Percentiles rank a stretch among this genome's conserved stretches.
These are phyloP conservation scores for Arabidopsis hybrid DNA, from an alignment of 441 rosid genomes.

Conservation along the genomic window DNA sequence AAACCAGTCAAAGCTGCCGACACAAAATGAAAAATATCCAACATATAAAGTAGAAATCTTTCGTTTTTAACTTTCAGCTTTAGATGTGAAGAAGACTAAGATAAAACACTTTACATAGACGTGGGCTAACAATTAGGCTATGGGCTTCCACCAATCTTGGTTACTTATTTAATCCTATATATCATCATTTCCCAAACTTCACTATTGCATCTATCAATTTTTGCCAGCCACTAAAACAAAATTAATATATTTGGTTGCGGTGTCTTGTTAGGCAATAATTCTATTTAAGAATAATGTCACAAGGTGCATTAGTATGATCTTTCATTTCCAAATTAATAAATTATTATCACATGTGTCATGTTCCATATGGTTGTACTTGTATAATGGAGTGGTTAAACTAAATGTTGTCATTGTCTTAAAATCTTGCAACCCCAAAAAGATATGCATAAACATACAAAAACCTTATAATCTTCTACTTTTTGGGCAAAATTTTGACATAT, in stretches of 20 bases:
- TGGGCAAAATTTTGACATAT: neutral
- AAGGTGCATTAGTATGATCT: conserved; percentile 27
- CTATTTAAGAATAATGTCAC: conserved; percentile 38
- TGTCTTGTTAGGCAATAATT: conserved; percentile 31
- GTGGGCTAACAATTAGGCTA: conserved; percentile 23
- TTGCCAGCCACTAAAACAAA: conserved; percentile 33
- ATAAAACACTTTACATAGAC: neutral
- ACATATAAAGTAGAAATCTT: conserved; percentile 26
- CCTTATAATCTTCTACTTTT: neutral
- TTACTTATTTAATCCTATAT: neutral
- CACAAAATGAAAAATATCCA: neutral
- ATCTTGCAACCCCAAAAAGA: conserved; percentile 13
- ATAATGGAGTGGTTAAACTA: conserved; percentile 43
- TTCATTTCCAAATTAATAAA: conserved; percentile 24
- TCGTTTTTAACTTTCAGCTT: neutral
- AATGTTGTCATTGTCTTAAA: conserved; percentile 35
- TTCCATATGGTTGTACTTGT: conserved; percentile 31
- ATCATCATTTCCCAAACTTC: conserved; percentile 18
- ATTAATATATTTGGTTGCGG: conserved; percentile 34
- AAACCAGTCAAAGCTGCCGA: conserved; percentile 25
- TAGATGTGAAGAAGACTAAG: conserved; percentile 32
- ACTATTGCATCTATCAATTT: conserved; percentile 29
- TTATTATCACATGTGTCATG: conserved; percentile 29
- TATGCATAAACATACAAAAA: neutral
- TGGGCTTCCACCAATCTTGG: conserved; percentile 35